These are phyloP conservation scores for Kodamaea hsintzibuensis DNA, from an alignment of 805 yeast genomes.

Conservation along the genomic window DNA sequence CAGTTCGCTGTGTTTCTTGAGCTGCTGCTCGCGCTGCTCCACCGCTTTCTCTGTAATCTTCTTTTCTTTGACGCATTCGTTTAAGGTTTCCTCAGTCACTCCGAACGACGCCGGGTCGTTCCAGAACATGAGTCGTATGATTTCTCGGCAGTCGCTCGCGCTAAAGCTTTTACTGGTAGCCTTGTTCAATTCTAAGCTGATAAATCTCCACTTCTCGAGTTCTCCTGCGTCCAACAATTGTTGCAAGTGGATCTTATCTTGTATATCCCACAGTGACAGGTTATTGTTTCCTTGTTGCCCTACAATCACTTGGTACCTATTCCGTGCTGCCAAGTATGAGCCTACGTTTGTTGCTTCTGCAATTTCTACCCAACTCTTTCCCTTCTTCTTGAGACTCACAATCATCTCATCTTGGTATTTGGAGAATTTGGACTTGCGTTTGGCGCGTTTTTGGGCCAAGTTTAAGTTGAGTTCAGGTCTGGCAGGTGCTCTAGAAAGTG, in stretches of 20 bases:
- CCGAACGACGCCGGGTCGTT: constrained; percentile 59
- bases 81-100: constrained; percentile 46
- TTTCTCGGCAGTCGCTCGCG: constrained; percentile 54
- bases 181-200: constrained; percentile 62
- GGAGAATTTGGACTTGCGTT: constrained; percentile 68
- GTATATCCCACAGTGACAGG: constrained; percentile 58
- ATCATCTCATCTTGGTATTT: constrained; percentile 68
- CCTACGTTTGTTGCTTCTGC: constrained; percentile 66
- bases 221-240: constrained; percentile 67
- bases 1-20: constrained; percentile 12
- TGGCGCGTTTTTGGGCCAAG: constrained; percentile 49
- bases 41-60: constrained; percentile 35
- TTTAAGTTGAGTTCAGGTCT: constrained; percentile 45
- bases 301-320: constrained; percentile 75
- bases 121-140: constrained; percentile 54
- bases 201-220: constrained; percentile 64
- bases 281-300: constrained; percentile 81
- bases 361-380: constrained; percentile 73
- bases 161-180: constrained; percentile 52
- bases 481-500: constrained; percentile 42
- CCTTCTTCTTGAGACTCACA: constrained; percentile 57
- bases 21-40: constrained; percentile 19
- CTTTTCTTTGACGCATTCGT: constrained; percentile 39
- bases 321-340: constrained; percentile 70
- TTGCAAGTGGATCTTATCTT: constrained; percentile 54